These are phyloP conservation scores for Fonsecaea monophora DNA, from an alignment of 2,329 filamentous ascomycete species.

Conservation along the genomic window DNA sequence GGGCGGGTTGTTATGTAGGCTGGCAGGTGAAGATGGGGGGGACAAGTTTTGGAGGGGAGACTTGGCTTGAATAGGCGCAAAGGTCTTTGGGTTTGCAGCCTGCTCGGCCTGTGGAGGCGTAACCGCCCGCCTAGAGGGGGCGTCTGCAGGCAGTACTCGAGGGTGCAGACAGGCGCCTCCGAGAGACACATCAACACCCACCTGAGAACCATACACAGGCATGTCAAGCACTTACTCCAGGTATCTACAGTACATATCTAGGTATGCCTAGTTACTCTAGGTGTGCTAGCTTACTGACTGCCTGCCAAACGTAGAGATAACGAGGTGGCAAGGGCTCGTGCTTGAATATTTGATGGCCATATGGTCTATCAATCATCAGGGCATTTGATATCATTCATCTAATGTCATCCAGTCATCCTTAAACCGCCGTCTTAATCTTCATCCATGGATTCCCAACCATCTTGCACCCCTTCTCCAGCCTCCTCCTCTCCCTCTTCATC, in stretches of 20 bases:
- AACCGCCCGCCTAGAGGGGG: not conserved
- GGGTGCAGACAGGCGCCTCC: too few relatives aligned
- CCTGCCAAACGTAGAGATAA: too few relatives aligned
- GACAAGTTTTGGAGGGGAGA: not conserved
- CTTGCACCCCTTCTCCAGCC: constrained; percentile 50
- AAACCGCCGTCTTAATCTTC: constrained; percentile 49
- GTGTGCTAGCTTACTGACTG: too few relatives aligned
- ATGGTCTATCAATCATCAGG: not conserved
- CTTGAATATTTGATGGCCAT: not conserved
- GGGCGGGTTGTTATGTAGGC: not conserved
- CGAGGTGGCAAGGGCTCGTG: not conserved
- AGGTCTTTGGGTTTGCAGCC: not conserved
- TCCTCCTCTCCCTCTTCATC: constrained; percentile 62
- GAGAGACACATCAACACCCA: not conserved
- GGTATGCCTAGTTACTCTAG: too few relatives aligned
- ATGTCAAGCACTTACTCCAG: not conserved
- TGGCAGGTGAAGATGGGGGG: constrained; percentile 6
- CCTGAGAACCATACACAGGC: not conserved
- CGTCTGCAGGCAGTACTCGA: too few relatives aligned
- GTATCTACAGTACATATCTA: not conserved
- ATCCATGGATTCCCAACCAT: constrained; percentile 64
- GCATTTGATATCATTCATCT: constrained; percentile 2
- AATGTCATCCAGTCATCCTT: constrained; percentile 1
- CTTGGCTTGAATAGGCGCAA: not conserved
- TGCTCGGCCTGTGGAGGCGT: not conserved